Evolutionary conservation across 108 stramenopile genomes (phyloP), one percentile per base, ranked within the genome.

Genomic region (Cyclostephanos invisitatus): DNA sequence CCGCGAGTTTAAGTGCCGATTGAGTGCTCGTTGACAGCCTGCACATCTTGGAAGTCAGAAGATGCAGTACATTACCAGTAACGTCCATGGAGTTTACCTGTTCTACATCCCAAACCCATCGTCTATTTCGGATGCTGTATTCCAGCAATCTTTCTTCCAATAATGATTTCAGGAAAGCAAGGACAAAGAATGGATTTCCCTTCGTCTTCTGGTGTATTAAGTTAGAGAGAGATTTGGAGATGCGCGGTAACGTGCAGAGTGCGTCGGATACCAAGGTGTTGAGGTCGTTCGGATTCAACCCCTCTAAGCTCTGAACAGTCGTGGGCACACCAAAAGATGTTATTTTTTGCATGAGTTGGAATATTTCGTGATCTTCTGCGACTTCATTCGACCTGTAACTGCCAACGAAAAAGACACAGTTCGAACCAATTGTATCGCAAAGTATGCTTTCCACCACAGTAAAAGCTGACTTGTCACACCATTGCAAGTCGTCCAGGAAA

Each of bases 321-420:
- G 42, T 48, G 20, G 63, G 37, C 8, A 80, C 73, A 17, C 51
- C 51, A 38, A 48, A 70, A 2, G 38, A 3, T 61, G 18, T 38
- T 17, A 80, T 28, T 37, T 46, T 55, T 28, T 60, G 14, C 25
- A 63, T 53, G 10, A 80, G 58, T n/a, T 36, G 59, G 66, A 68
- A 67, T 29, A 80, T 70, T 35, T 40, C 61, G 32, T 80, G 79
- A n/a, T 74, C 68, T 2, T 53, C 20, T 36, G 24, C 38, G 27
- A 74, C 79, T 22, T 80, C 79, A 61, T 80, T 70, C 37, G 59
- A 59, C 37, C 79, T 58, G n/a, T 80, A 80, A 36, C 63, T 80
- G 2, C 79, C 79, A 22, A 80, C 68, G 28, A 80, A 73, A 48
- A 81, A 74, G 44, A 72, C 29, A 67, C 67, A 67, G 24, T 56